Conservation (phyloP, 2,329 filamentous ascomycete species). For the Colletotrichum noveboracense region DNA sequence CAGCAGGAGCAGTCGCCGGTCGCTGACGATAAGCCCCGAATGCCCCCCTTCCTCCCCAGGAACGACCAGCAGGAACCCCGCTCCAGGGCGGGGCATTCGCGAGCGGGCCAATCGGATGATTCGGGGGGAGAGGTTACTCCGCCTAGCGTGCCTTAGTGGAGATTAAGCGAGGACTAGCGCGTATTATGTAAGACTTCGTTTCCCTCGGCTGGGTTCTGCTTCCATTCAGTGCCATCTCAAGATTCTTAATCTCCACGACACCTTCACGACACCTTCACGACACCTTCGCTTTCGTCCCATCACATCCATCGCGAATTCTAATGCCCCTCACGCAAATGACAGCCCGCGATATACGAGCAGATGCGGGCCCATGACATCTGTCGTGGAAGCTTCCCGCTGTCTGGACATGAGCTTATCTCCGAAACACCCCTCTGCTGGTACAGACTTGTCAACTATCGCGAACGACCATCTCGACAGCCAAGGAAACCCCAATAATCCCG, state of each 20-base stretch:
- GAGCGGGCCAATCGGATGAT: neutral
- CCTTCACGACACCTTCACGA: neutral
- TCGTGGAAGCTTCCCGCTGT: neutral
- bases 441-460: neutral
- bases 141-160: neutral
- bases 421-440: neutral
- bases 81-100: neutral
- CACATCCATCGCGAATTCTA: neutral
- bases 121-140: neutral
- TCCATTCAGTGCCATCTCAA: neutral
- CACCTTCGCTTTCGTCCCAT: neutral
- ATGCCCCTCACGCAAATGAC: neutral
- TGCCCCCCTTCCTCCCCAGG: neutral
- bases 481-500: neutral
- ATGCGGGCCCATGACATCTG: neutral
- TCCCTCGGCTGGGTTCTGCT: neutral
- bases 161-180: neutral
- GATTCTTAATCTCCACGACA: neutral
- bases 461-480: neutral
- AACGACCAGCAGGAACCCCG: neutral
- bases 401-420: neutral
- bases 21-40: neutral
- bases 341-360: neutral
- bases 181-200: neutral
- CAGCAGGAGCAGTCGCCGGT: neutral